Evolutionary conservation across 2,329 filamentous ascomycete species (phyloP), one percentile per base, ranked within the genome.

Genomic region (Fusarium agapanthi): DNA sequence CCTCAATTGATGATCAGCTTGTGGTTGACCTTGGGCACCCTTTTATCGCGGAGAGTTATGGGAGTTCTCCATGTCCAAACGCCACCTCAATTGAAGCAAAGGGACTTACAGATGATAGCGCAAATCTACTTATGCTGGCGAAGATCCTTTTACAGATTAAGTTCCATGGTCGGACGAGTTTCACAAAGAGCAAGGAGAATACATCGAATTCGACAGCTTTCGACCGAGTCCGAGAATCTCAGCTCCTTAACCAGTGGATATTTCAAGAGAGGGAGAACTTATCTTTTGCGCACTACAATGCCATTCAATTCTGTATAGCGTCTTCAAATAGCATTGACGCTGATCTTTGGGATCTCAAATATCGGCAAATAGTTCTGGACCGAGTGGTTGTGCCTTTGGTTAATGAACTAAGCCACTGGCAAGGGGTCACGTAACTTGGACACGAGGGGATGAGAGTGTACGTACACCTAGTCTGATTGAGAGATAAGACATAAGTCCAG

Each of bases 1-100:
- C 13, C 1, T 20, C 26, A 5, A 3, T 15, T 22, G 18, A 45
- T 2, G 26, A 15, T 14, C 26, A 22, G 26, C 44, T 22, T 22
- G 44, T 28, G 9, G 0, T 45, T 15, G 18, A 45, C 26, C 18
- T 28, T 28, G 0, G 26, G 1, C 26, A 45, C 0, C 44, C 44
- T 3, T 45, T 45, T 18, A 5, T 45, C 6, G 18, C 26, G 4
- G 26, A 28, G 43, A 45, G 26, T 7, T 45, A 45, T 15, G 5
- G 0, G 8, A 22, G 9, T 3, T 11, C 43, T 3, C 1, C 13
- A 7, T 5, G 1, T 11, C 18, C 6, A 11, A 22, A 4, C 8
- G 1, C 13, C 3, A 5, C 8, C 5, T 20, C 24, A 10, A 20
- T 14, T 5, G 26, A 45, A 11, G 9, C 6, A 3, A 45, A 15